Conservation (phyloP, 805 yeast genomes). For the Jamesozyma hellenica region DNA sequence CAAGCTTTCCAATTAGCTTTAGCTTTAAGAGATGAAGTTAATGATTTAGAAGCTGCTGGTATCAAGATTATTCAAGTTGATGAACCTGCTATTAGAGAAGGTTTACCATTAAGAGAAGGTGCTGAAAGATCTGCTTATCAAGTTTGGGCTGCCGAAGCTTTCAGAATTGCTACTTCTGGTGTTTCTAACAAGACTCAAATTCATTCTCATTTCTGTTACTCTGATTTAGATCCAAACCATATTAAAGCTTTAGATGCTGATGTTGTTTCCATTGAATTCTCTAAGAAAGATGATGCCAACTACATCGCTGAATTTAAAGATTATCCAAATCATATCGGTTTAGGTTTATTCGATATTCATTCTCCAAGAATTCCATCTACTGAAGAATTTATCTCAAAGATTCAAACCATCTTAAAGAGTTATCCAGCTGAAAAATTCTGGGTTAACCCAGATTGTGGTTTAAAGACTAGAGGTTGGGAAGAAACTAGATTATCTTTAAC, state of each 20-base stretch:
- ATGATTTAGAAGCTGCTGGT: constrained; percentile 97
- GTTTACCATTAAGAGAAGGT: constrained; percentile 98
- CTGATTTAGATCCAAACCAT: constrained; percentile 98
- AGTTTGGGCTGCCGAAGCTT: constrained; percentile 98
- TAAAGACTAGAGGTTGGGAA: constrained; percentile 99
- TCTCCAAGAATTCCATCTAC: constrained; percentile 99
- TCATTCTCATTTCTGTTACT: constrained; percentile 99
- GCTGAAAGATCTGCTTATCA: constrained; percentile 92
- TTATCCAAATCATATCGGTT: constrained; percentile 99
- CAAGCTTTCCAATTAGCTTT: constrained; percentile 96
- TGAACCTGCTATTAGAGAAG: constrained; percentile 99
- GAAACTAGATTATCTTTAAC: constrained; percentile 92
- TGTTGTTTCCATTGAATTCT: constrained; percentile 97
- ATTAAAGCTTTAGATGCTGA: constrained; percentile 99
- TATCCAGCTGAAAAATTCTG: constrained; percentile 98
- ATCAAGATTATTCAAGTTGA: constrained; percentile 97
- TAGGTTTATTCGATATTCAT: constrained; percentile 98
- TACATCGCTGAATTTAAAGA: constrained; percentile 95
- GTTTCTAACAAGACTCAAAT: constrained; percentile 91
- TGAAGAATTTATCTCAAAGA: constrained; percentile 90
- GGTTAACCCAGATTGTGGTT: constrained; percentile 99
- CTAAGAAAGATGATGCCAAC: constrained; percentile 98
- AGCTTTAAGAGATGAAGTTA: constrained; percentile 97
- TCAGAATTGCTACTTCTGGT: constrained; percentile 99
- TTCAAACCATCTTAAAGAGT: constrained; percentile 86